Conservation (phyloP, 257 asterid genomes). For the Thymus mandschuricus region DNA sequence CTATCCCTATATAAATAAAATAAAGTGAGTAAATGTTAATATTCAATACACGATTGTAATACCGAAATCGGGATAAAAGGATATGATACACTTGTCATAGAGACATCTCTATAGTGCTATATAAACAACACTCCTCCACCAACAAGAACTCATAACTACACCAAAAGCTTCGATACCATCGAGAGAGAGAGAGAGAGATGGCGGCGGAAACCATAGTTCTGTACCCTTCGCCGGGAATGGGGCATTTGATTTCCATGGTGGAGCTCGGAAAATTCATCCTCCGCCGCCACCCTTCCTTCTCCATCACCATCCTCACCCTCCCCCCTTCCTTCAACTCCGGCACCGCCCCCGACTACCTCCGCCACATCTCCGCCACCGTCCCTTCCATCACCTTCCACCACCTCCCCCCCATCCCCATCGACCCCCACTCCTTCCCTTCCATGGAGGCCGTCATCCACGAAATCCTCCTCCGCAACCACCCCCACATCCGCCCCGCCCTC, state of each 20-base stretch:
- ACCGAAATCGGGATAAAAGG: too few relatives aligned
- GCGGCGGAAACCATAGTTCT: slow-evolving; percentile 36
- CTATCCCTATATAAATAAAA: too few relatives aligned
- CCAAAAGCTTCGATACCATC: too few relatives aligned
- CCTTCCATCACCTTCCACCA: slow-evolving; percentile 67
- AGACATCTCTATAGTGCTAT: too few relatives aligned
- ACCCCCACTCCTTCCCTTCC: slow-evolving; percentile 39
- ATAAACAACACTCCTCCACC: too few relatives aligned
- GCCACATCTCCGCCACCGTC: slow-evolving; percentile 46
- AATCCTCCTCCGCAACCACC: slow-evolving; percentile 40
- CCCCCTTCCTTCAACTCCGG: slow-evolving; percentile 51
- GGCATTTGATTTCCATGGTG: slow-evolving; percentile 73
- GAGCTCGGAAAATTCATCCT: slow-evolving; percentile 66
- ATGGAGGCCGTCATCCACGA: slow-evolving; percentile 49
- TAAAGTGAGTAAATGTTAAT: too few relatives aligned
- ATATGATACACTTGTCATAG: too few relatives aligned
- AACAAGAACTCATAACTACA: too few relatives aligned
- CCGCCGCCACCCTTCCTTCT: slow-evolving; percentile 40
- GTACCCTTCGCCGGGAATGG: slow-evolving; percentile 68
- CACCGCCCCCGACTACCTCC: slow-evolving; percentile 51
- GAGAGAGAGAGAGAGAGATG: background rate
- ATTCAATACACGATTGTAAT: too few relatives aligned
- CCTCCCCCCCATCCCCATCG: slow-evolving; percentile 42
- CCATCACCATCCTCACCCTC: slow-evolving; percentile 43
- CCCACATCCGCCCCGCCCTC: slow-evolving; percentile 51